A percentile compares a stretch with the other conserved stretches of the same genome.
Conservation (phyloP, 371 early-diverging fungal species). For the Mortierella sp. region DNA sequence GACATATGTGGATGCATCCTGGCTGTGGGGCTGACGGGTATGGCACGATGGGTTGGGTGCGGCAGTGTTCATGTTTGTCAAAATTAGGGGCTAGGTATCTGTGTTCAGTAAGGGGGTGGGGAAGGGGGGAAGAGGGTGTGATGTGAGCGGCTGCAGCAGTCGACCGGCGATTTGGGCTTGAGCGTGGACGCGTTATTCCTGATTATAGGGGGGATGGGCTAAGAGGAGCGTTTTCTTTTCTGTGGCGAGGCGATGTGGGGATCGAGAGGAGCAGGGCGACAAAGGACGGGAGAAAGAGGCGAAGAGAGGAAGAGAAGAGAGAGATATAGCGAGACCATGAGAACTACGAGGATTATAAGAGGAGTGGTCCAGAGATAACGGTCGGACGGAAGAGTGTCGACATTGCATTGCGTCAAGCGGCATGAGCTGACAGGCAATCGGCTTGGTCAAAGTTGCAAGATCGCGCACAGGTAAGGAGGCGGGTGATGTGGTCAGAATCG, state of each 20-base stretch:
- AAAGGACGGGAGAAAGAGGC: not conserved
- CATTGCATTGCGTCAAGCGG: too few relatives aligned
- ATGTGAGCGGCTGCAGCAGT: not conserved
- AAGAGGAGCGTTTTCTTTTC: not conserved
- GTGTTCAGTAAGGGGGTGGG: not conserved
- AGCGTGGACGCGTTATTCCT: constrained; percentile 1
- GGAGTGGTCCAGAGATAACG: not conserved
- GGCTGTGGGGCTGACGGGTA: constrained; percentile 10
- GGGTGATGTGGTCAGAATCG: constrained; percentile 39
- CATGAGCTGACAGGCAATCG: not conserved
- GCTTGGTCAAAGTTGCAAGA: constrained; percentile 35
- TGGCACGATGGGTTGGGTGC: constrained; percentile 21
- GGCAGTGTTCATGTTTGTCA: constrained; percentile 37
- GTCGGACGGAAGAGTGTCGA: not conserved
- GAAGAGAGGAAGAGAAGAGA: constrained; percentile 7
- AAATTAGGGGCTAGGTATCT: not conserved
- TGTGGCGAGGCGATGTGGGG: not conserved
- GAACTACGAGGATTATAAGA: not conserved
- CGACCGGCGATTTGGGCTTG: constrained; percentile 4
- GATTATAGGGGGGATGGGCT: not conserved
- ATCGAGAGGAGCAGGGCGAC: not conserved
- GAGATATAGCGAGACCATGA: not conserved
- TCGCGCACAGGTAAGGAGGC: constrained; percentile 14
- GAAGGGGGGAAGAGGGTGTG: not conserved
- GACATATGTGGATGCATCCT: constrained; percentile 13